Evolutionary conservation across 768 basidiomycete genomes (phyloP).

Genomic region (Boletus barrowsii): DNA sequence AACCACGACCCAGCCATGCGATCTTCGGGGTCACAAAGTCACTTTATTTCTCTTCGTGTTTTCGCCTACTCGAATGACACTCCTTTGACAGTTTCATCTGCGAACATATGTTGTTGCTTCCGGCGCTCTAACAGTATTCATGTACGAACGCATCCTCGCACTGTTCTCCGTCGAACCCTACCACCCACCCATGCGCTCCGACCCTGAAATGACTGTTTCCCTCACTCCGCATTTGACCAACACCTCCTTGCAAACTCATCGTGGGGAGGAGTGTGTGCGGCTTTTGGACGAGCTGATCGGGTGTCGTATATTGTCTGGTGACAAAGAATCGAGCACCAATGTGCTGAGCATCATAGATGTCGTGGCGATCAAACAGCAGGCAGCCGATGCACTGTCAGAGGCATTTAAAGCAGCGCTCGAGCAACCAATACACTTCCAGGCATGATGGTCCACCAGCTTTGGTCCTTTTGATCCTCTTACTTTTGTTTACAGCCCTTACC

Average conservation of each 20-base stretch:
- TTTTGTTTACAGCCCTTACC: conserved; percentile 58
- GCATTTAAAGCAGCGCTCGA: conserved; percentile 83
- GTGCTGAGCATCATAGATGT: conserved; percentile 36
- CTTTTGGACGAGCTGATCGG: conserved; percentile 80
- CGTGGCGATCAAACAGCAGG: conserved; percentile 54
- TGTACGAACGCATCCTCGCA: conserved; percentile 81
- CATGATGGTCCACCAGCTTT: conserved; percentile 21
- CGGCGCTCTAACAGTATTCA: conserved; percentile 74
- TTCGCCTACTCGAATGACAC: conserved; percentile 10
- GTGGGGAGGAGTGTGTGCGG: conserved; percentile 68
- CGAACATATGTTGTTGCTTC: conserved; percentile 82
- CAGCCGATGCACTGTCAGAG: conserved; percentile 67
- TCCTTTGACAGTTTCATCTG: conserved; percentile 75
- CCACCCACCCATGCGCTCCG: conserved; percentile 38
- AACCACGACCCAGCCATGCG: conserved; percentile 7
- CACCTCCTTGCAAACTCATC: conserved; percentile 75
- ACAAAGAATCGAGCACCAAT: conserved; percentile 21
- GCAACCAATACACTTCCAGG: conserved; percentile 85
- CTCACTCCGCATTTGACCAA: conserved; percentile 86
- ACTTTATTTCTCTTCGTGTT: conserved; percentile 14
- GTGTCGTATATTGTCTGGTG: conserved; percentile 46
- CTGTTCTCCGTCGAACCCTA: conserved; percentile 84
- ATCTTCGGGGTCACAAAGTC: conserved; percentile 59
- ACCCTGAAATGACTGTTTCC: conserved; percentile 21
- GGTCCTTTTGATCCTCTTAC: neutral